Base-by-base conservation (phyloP, 1,284 basidiomycete species). In the Trametes polyzona region DNA sequence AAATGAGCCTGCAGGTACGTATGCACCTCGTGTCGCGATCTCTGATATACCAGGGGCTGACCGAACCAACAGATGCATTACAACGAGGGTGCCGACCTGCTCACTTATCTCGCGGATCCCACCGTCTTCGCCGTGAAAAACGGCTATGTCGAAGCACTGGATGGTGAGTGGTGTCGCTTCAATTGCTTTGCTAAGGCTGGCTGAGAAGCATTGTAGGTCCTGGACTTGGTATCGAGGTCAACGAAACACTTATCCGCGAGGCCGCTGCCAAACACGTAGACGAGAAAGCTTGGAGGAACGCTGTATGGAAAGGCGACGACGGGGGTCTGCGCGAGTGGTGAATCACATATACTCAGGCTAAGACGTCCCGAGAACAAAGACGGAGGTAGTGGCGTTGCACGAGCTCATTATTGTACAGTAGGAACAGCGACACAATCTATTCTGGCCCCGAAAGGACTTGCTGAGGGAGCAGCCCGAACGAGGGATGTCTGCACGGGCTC, bases 61-160 rank as follows among this genome's bases (percentile, higher is more conserved):
- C 33, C n/a, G n/a, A n/a, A n/a, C n/a, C n/a, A n/a, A n/a, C 53
- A 86, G 84, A 90, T 91, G 66, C 87, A 92, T 71, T 90, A 90
- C 74, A 90, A 91, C 70, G 73, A 81, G 62, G 82, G 83, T 24
- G 85, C 83, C 41, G 89, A 92, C 66, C 78, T 92, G 14, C 82
- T 86, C 68, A 91, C 87, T 1, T 87, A 84, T 71, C 76, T 90
- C 30, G 65, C 67, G n/a, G 78, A 85, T 59, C 74, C 82, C 3
- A 71, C 74, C 4, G 81, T 90, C 3, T 90, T 91, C 65, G 71
- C 77, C 3, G 82, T 92, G 23, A 76, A 78, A 54, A 76, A 84
- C 33, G 89, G 89, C 1, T 78, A 82, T 60, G 77, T 92, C 42
- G 73, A 78, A 14, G 77, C 82, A 1, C 74, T 87, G 7, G 73